Conservation (phyloP, 2,329 filamentous ascomycete species). For the Emmonsiellopsis sp. region DNA sequence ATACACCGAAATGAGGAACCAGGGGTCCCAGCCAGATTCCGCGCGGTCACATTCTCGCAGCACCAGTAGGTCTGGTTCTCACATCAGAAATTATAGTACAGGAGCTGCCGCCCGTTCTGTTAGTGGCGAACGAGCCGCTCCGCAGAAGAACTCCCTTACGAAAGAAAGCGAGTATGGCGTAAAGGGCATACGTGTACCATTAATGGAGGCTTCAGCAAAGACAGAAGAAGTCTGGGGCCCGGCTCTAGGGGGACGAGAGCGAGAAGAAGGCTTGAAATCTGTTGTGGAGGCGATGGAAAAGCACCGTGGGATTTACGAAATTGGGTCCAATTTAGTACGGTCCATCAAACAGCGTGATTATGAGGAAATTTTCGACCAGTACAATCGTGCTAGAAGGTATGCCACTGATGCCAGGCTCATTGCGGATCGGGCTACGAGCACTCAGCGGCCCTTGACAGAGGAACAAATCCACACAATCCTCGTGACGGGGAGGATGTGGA, state of each 20-base stretch:
- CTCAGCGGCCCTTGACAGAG: conserved; percentile 56
- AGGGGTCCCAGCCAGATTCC: conserved; percentile 48
- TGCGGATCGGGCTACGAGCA: conserved; percentile 47
- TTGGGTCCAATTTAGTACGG: conserved; percentile 67
- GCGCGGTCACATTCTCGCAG: conserved; percentile 22
- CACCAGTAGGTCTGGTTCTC: conserved; percentile 59
- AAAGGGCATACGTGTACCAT: conserved; percentile 74
- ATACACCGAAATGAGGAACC: conserved; percentile 83
- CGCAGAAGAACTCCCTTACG: conserved; percentile 78
- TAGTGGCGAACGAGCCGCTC: conserved; percentile 36
- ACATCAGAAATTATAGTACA: conserved; percentile 48
- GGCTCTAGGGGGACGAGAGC: conserved; percentile 79
- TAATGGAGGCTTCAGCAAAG: conserved; percentile 85
- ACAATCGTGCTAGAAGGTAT: conserved; percentile 70
- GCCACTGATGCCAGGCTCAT: conserved; percentile 68
- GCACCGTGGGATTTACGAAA: conserved; percentile 72
- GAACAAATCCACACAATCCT: conserved; percentile 77
- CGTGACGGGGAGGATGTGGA: conserved; percentile 88
- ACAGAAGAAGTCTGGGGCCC: conserved; percentile 97
- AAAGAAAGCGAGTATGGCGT: conserved; percentile 92
- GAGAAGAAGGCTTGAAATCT: conserved; percentile 76
- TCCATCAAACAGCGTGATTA: conserved; percentile 88
- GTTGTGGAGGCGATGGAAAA: conserved; percentile 68
- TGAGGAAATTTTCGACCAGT: conserved; percentile 78
- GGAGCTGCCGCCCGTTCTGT: conserved; percentile 25